Evolutionary conservation across 768 basidiomycete genomes (phyloP).

Genomic region (Tylopilus subfusipes): DNA sequence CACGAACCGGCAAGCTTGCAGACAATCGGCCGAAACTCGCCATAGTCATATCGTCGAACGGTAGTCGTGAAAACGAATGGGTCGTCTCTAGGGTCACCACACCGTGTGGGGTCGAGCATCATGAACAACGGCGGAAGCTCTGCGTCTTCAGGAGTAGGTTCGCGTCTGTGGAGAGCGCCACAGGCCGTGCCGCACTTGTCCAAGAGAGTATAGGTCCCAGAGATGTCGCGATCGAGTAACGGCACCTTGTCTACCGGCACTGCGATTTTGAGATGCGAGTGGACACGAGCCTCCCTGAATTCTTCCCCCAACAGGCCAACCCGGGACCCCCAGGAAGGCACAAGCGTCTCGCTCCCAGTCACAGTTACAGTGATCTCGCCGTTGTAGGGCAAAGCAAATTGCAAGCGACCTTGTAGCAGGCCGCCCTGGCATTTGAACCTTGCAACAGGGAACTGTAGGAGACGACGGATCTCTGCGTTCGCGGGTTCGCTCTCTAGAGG

Average conservation of each 20-base stretch:
- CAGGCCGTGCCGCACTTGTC: slow-evolving; percentile 90
- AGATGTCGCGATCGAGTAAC: slow-evolving; percentile 73
- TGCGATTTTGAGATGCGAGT: slow-evolving; percentile 62
- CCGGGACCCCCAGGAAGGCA: slow-evolving; percentile 82
- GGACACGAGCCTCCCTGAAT: slow-evolving; percentile 64
- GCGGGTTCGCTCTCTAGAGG: slow-evolving; percentile 66
- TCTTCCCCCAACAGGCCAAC: slow-evolving; percentile 68
- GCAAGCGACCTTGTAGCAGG: slow-evolving; percentile 73
- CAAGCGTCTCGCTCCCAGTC: slow-evolving; percentile 54
- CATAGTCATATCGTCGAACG: slow-evolving; percentile 75
- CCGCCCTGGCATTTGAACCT: slow-evolving; percentile 55
- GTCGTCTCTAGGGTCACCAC: slow-evolving; percentile 71
- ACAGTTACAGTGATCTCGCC: slow-evolving; percentile 59
- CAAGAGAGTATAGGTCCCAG: slow-evolving; percentile 73
- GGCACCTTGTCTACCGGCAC: slow-evolving; percentile 45
- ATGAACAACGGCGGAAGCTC: slow-evolving; percentile 61
- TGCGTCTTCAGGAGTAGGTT: slow-evolving; percentile 39
- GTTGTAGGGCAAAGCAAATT: slow-evolving; percentile 68
- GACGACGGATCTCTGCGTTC: slow-evolving; percentile 72
- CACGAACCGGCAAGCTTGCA: slow-evolving; percentile 72
- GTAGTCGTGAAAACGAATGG: slow-evolving; percentile 81
- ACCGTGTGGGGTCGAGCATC: slow-evolving; percentile 83
- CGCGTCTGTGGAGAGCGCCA: slow-evolving; percentile 71
- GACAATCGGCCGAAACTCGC: slow-evolving; percentile 74
- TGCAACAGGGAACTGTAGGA: slow-evolving; percentile 74